Conservation (phyloP, 192 early-diverging fungal species). For the Backusella morwellensis region DNA sequence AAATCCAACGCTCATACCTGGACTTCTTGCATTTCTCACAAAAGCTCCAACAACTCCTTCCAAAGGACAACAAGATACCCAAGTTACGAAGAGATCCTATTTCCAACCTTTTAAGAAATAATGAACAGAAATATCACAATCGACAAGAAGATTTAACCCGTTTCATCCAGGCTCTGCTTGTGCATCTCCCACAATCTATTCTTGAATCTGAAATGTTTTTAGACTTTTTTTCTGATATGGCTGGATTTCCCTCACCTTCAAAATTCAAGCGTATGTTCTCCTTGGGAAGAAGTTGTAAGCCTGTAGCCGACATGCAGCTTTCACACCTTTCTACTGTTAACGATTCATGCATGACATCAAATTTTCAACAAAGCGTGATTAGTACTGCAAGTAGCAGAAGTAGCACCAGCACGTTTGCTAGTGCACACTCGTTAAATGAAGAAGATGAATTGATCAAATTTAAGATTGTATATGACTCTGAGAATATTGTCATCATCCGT, state of each 20-base stretch:
- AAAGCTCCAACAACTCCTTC: background rate
- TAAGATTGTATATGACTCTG: constrained; percentile 7
- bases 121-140: background rate
- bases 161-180: background rate
- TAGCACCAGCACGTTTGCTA: background rate
- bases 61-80: background rate
- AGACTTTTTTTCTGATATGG: background rate
- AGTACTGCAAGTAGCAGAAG: background rate
- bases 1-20: background rate
- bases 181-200: background rate
- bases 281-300: background rate
- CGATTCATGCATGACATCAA: background rate
- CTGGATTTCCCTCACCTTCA: background rate
- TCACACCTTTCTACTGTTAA: background rate
- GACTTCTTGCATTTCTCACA: background rate
- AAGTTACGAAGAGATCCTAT: background rate
- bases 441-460: background rate
- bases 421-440: background rate
- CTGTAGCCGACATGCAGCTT: background rate
- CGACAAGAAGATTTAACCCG: background rate
- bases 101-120: background rate
- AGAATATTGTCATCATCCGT: constrained; percentile 6
- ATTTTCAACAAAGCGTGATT: background rate
- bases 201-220: background rate
- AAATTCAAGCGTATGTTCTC: background rate